A percentile compares a stretch with the other conserved stretches of the same genome.
These are phyloP conservation scores for Pichia kluyveri DNA, from an alignment of 805 yeast genomes.

Conservation along the genomic window DNA sequence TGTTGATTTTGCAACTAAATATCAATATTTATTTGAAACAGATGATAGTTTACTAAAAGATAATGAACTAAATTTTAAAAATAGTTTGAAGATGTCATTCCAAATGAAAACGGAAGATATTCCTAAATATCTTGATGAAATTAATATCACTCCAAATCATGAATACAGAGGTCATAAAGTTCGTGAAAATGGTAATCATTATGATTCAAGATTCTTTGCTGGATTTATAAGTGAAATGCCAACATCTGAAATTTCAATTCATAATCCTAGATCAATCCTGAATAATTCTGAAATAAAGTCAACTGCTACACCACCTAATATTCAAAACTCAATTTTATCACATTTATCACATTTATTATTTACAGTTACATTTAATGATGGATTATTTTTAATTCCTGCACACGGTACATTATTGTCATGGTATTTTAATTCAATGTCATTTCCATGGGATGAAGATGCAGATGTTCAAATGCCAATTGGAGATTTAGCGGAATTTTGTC, in stretches of 20 bases:
- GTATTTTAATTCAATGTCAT: slow-evolving; percentile 44
- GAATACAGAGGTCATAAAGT: slow-evolving; percentile 22
- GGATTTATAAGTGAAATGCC: slow-evolving; percentile 35
- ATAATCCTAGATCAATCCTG: slow-evolving; percentile 5
- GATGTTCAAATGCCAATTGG: slow-evolving; percentile 42
- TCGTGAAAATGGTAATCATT: slow-evolving; percentile 43
- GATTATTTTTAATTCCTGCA: slow-evolving; percentile 29
- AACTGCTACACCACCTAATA: background rate
- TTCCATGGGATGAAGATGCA: slow-evolving; percentile 49
- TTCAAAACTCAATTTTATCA: slow-evolving; percentile 17
- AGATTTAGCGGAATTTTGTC: slow-evolving; percentile 36
- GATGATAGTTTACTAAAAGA: slow-evolving; percentile 7
- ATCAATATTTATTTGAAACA: background rate
- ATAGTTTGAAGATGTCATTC: slow-evolving; percentile 25
- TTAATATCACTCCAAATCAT: slow-evolving; percentile 15
- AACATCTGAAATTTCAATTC: slow-evolving; percentile 4
- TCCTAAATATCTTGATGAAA: slow-evolving; percentile 31
- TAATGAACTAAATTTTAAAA: slow-evolving; percentile 24
- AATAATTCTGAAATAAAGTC: background rate
- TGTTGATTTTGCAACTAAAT: slow-evolving; percentile 7
- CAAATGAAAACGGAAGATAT: slow-evolving; percentile 17
- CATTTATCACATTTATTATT: slow-evolving; percentile 25
- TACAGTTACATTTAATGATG: slow-evolving; percentile 30
- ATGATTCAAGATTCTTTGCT: slow-evolving; percentile 53
- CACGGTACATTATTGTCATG: slow-evolving; percentile 30